Conservation (phyloP, 148 eudicot genomes). For the Talinum fruticosum region DNA sequence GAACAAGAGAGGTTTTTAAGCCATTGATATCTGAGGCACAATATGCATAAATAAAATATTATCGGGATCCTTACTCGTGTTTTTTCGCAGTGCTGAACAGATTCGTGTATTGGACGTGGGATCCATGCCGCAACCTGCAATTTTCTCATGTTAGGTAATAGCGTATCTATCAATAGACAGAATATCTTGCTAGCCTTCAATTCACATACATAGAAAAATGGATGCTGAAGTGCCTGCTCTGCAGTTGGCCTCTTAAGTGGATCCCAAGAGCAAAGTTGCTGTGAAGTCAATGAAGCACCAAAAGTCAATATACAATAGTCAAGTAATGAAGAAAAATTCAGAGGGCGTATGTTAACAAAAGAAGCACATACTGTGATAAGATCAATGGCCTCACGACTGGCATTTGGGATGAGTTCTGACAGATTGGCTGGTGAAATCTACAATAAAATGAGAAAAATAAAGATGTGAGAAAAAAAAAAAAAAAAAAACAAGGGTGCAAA, state of each 20-base stretch:
- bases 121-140: conserved; percentile 52
- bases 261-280: conserved; percentile 93
- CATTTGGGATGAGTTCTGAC: conserved; percentile 67
- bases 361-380: conserved; percentile 64
- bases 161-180: not conserved
- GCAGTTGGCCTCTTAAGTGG: conserved; percentile 89
- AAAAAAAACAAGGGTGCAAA: conserved; percentile 4
- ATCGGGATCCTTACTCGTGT: conserved; percentile 34
- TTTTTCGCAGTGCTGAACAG: conserved; percentile 46
- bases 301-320: conserved; percentile 7
- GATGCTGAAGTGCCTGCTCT: conserved; percentile 76
- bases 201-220: conserved; percentile 71
- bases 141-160: conserved; percentile 32
- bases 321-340: conserved; percentile 8
- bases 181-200: conserved; percentile 11
- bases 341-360: not conserved
- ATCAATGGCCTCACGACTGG: conserved; percentile 81
- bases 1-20: conserved; percentile 9
- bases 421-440: conserved; percentile 69
- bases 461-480: conserved; percentile 10
- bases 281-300: conserved; percentile 12
- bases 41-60: not conserved
- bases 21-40: not conserved
- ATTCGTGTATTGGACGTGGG: conserved; percentile 58
- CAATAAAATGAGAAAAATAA: conserved; percentile 3